These are phyloP conservation scores for Linanthus parryae DNA, from an alignment of 148 eudicot species.

Conservation along the genomic window DNA sequence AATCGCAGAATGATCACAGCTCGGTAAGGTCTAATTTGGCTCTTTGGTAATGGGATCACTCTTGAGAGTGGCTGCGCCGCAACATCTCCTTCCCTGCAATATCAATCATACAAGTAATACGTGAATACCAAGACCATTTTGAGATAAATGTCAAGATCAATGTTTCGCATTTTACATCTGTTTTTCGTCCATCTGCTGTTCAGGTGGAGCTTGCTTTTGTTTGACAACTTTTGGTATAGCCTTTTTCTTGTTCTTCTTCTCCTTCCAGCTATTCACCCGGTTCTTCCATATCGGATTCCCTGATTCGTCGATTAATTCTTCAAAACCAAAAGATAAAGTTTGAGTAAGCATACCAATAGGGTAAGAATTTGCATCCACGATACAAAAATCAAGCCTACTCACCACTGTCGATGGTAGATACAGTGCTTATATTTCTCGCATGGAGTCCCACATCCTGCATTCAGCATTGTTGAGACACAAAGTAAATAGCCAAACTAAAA, in stretches of 20 bases:
- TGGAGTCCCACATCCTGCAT: conserved; percentile 66
- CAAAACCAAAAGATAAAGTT: conserved; percentile 10
- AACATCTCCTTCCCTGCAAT: conserved; percentile 48
- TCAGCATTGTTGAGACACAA: not conserved
- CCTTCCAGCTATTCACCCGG: conserved; percentile 95
- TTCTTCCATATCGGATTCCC: conserved; percentile 96
- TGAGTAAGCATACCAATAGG: not conserved
- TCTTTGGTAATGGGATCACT: conserved; percentile 60
- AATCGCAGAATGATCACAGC: conserved; percentile 71
- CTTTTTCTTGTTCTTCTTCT: conserved; percentile 79
- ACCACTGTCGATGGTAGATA: conserved; percentile 93
- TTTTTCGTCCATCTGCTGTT: conserved; percentile 74
- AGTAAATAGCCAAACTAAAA: not conserved
- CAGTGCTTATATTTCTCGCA: conserved; percentile 70
- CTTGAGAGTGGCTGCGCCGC: conserved; percentile 59
- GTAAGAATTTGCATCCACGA: not conserved
- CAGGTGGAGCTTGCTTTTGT: conserved; percentile 54
- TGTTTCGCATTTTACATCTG: conserved; percentile 11
- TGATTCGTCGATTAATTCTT: conserved; percentile 63
- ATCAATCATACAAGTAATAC: conserved; percentile 5
- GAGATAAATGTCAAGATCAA: not conserved
- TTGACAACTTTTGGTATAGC: conserved; percentile 37
- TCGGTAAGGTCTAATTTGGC: conserved; percentile 77
- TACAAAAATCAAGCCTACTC: conserved; percentile 19
- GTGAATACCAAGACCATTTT: not conserved